phyloP scores from a whole-genome alignment of 176 grass and related monocot genomes.

The Poa annua region DNA sequence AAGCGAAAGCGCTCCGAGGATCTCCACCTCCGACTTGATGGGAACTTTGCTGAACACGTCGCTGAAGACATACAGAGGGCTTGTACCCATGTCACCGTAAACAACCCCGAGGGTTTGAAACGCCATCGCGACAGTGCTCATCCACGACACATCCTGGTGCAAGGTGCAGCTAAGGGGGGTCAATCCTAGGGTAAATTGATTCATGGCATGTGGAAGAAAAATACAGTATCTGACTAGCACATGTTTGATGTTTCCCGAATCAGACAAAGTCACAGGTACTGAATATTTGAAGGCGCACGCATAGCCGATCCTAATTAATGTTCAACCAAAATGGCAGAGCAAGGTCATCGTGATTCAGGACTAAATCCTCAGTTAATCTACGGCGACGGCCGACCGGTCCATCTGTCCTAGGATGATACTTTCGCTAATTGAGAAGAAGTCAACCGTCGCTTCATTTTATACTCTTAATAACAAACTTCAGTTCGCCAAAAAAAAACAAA shows the following conservation, averaged over 20 bases:
- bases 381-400: not conserved
- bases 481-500: not conserved
- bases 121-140: slow-evolving; percentile 79
- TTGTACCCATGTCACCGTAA: slow-evolving; percentile 96
- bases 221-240: not conserved
- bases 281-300: not conserved
- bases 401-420: not conserved
- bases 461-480: not conserved
- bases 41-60: slow-evolving; percentile 98
- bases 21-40: slow-evolving; percentile 86
- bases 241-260: not conserved
- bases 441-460: slow-evolving; percentile 3
- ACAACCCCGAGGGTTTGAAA: slow-evolving; percentile 98
- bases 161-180: slow-evolving; percentile 30
- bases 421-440: not conserved
- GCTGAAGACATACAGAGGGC: slow-evolving; percentile 94
- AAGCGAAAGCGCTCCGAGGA: slow-evolving; percentile 86
- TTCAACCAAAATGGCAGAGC: not conserved
- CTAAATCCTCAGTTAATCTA: not conserved
- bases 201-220: not conserved
- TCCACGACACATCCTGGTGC: slow-evolving; percentile 66
- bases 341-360: slow-evolving; percentile 3
- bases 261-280: not conserved
- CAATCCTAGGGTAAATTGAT: slow-evolving; percentile 4
- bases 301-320: not conserved